Percentiles rank a stretch among this genome's conserved stretches.
These are phyloP conservation scores for Aspergillus diversus DNA, from an alignment of 495 filamentous ascomycete species.

Conservation along the genomic window DNA sequence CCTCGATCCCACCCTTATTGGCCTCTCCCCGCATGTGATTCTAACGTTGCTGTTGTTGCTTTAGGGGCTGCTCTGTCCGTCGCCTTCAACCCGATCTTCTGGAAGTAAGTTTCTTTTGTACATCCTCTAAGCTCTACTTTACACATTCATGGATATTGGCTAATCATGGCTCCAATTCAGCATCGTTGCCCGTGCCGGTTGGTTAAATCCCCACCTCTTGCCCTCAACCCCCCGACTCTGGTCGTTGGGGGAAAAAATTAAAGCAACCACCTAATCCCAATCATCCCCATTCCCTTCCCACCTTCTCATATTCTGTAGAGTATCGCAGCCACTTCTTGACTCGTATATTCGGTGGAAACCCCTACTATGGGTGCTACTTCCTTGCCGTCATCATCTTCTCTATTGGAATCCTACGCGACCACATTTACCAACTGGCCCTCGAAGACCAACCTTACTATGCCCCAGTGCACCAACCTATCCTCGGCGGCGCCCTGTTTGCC, in stretches of 20 bases:
- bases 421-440: constrained; percentile 55
- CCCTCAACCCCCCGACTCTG: no score
- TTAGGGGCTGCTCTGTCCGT: constrained; percentile 53
- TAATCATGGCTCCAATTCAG: constrained; percentile 31
- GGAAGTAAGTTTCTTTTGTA: constrained; percentile 51
- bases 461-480: constrained; percentile 69
- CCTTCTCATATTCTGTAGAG: constrained; percentile 56
- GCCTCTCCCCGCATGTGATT: constrained; percentile 40
- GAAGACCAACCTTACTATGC: constrained; percentile 48
- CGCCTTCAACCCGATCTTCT: constrained; percentile 60
- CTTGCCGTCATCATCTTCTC: constrained; percentile 89
- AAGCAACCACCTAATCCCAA: constrained; percentile 19
- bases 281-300: not conserved
- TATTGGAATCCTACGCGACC: constrained; percentile 85
- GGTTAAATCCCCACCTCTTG: constrained; percentile 22
- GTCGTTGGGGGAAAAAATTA: no score
- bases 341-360: constrained; percentile 75
- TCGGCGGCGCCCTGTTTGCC: constrained; percentile 70
- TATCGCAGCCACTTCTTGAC: constrained; percentile 90
- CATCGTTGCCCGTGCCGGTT: constrained; percentile 53
- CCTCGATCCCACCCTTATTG: not conserved
- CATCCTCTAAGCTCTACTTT: not conserved
- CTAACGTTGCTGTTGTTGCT: constrained; percentile 24
- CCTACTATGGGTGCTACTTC: constrained; percentile 83
- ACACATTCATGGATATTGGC: not conserved